phyloP scores from a whole-genome alignment of 805 yeast species.

The Candida sanyiensis region DNA sequence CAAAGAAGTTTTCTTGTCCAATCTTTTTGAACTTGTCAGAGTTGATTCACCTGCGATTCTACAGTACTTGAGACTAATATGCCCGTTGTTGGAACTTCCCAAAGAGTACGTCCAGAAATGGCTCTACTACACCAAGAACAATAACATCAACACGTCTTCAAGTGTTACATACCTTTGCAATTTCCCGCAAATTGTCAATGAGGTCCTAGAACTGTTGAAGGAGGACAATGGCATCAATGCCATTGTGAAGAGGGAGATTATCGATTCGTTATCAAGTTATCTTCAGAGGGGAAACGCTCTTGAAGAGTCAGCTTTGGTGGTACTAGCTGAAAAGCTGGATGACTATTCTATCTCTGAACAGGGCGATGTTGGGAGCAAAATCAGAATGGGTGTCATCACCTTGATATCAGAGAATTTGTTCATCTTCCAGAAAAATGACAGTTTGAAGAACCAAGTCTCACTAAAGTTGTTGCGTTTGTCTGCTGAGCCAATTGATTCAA shows the following conservation, averaged over 20 bases:
- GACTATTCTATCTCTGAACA: slow-evolving; percentile 76
- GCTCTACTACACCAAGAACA: slow-evolving; percentile 33
- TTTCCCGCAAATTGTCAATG: slow-evolving; percentile 8
- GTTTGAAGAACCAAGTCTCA: slow-evolving; percentile 20
- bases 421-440: slow-evolving; percentile 8
- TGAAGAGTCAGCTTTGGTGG: not conserved
- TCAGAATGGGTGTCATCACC: slow-evolving; percentile 47
- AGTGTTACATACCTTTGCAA: slow-evolving; percentile 28
- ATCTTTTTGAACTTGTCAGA: slow-evolving; percentile 22
- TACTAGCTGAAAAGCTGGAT: slow-evolving; percentile 40
- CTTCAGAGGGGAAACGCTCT: not conserved
- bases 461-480: slow-evolving; percentile 46
- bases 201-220: slow-evolving; percentile 12
- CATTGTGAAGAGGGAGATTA: slow-evolving; percentile 12
- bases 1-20: slow-evolving; percentile 8
- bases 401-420: slow-evolving; percentile 31
- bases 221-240: slow-evolving; percentile 24
- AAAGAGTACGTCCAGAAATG: slow-evolving; percentile 25
- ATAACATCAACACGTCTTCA: slow-evolving; percentile 34
- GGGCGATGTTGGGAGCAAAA: slow-evolving; percentile 88
- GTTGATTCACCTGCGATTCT: slow-evolving; percentile 14
- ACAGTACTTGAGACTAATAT: slow-evolving; percentile 8
- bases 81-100: slow-evolving; percentile 12
- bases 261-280: slow-evolving; percentile 17
- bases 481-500: slow-evolving; percentile 56